These are phyloP conservation scores for Solanum hybrid DNA, from an alignment of 305 asterid species.

Conservation along the genomic window DNA sequence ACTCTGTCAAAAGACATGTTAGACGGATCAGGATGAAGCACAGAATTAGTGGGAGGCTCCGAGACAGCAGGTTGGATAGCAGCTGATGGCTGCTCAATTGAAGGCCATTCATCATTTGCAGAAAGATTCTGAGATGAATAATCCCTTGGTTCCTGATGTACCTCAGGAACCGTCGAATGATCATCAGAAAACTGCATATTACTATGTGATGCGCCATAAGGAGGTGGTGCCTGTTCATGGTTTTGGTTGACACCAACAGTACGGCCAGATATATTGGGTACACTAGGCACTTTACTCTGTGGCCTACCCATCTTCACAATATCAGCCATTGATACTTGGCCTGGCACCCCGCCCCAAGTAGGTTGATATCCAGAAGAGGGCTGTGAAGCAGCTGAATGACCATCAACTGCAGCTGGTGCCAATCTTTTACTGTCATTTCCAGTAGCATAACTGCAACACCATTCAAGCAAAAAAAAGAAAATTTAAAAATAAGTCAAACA, in stretches of 20 bases:
- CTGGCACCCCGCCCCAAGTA: conserved; percentile 68
- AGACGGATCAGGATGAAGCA: conserved; percentile 40
- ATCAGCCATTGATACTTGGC: conserved; percentile 95
- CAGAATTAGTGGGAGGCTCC: conserved; percentile 30
- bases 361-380: conserved; percentile 52
- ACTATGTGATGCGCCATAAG: conserved; percentile 21
- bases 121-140: conserved; percentile 35
- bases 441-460: conserved; percentile 43
- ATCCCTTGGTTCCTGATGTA: conserved; percentile 24
- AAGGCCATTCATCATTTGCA: conserved; percentile 67
- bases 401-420: conserved; percentile 26
- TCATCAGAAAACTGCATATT: conserved; percentile 32
- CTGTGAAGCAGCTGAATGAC: conserved; percentile 33
- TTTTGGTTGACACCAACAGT: conserved; percentile 18
- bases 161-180: conserved; percentile 21
- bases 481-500: not conserved
- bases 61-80: conserved; percentile 21
- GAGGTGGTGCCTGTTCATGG: conserved; percentile 35
- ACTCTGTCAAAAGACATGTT: conserved; percentile 29
- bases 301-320: conserved; percentile 96
- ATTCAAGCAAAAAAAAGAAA: not conserved
- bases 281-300: conserved; percentile 32
- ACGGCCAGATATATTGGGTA: conserved; percentile 25
- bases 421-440: conserved; percentile 43
- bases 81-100: conserved; percentile 56